A percentile compares a stretch with the other conserved stretches of the same genome.
phyloP scores from a whole-genome alignment of 163 green algal species.

The Picocystis sp. region DNA sequence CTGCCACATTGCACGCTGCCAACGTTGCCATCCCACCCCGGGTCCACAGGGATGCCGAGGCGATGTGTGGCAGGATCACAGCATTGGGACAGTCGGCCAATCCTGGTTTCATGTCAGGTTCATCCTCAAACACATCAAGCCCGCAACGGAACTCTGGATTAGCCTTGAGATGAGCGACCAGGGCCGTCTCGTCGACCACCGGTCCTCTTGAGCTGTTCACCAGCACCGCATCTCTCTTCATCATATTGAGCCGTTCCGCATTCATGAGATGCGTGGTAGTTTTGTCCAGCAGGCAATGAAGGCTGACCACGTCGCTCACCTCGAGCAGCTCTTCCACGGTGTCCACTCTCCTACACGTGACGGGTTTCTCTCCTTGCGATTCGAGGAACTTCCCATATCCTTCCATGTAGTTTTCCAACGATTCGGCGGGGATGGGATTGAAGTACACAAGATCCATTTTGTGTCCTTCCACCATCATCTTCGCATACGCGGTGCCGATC shows the following conservation, averaged over 20 bases:
- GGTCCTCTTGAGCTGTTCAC: conserved; percentile 81
- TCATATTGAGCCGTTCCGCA: conserved; percentile 56
- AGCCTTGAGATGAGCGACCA: conserved; percentile 77
- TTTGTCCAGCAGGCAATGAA: conserved; percentile 87
- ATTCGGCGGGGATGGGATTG: conserved; percentile 65
- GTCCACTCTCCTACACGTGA: conserved; percentile 48
- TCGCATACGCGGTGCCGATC: conserved; percentile 88
- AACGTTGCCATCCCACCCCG: conserved; percentile 86
- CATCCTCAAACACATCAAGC: conserved; percentile 90
- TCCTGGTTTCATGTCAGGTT: conserved; percentile 84
- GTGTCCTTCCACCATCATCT: conserved; percentile 97
- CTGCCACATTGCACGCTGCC: conserved; percentile 82
- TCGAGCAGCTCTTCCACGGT: conserved; percentile 80
- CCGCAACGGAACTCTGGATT: conserved; percentile 77
- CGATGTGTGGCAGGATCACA: conserved; percentile 95
- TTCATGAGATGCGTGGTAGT: conserved; percentile 88
- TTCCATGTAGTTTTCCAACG: conserved; percentile 54
- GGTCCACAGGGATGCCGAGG: conserved; percentile 87
- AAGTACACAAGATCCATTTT: conserved; percentile 91
- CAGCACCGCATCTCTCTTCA: conserved; percentile 85
- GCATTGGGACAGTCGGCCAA: conserved; percentile 74
- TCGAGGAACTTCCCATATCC: conserved; percentile 19
- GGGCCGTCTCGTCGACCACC: conserved; percentile 74
- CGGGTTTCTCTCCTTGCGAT: conserved; percentile 40
- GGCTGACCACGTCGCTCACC: conserved; percentile 46